Conservation (phyloP, 2,329 filamentous ascomycete species). For the Aspergillus uvarum region DNA sequence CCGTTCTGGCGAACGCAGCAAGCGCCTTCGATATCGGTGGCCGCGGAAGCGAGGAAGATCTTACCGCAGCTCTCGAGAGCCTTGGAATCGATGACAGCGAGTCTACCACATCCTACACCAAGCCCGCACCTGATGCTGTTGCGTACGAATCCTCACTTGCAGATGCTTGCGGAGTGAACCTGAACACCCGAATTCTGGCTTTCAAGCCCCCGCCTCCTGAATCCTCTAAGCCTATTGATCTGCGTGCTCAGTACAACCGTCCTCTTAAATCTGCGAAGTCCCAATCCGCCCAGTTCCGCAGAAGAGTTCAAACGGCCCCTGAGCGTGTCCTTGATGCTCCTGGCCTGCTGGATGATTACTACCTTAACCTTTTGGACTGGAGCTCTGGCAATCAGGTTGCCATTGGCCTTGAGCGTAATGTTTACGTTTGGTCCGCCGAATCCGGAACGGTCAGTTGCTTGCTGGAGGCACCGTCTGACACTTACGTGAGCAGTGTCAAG, state of each 20-base stretch:
- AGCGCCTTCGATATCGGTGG: slow-evolving; percentile 64
- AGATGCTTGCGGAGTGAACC: slow-evolving; percentile 84
- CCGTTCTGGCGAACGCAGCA: slow-evolving; percentile 72
- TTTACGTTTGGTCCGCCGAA: slow-evolving; percentile 98
- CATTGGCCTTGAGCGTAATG: slow-evolving; percentile 92
- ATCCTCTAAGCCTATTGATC: slow-evolving; percentile 96
- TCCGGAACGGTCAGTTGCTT: slow-evolving; percentile 85
- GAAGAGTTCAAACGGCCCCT: slow-evolving; percentile 88
- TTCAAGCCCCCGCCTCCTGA: slow-evolving; percentile 99
- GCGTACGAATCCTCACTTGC: slow-evolving; percentile 92
- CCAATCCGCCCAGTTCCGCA: slow-evolving; percentile 79
- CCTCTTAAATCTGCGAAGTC: slow-evolving; percentile 77
- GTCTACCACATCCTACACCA: slow-evolving; percentile 64
- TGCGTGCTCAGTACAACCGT: slow-evolving; percentile 96
- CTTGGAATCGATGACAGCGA: slow-evolving; percentile 76
- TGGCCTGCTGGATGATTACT: slow-evolving; percentile 96
- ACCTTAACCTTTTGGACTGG: slow-evolving; percentile 98
- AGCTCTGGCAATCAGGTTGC: slow-evolving; percentile 96
- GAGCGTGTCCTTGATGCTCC: slow-evolving; percentile 96
- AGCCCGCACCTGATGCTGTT: slow-evolving; percentile 80
- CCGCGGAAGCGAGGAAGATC: slow-evolving; percentile 67
- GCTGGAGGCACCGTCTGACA: slow-evolving; percentile 82
- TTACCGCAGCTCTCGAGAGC: slow-evolving; percentile 74
- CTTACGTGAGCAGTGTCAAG: slow-evolving; percentile 96
- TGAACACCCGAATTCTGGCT: slow-evolving; percentile 92